These are phyloP conservation scores for Hamiltosporidium tvaerminnensis DNA, from an alignment of 371 early-diverging fungal species.

Conservation along the genomic window DNA sequence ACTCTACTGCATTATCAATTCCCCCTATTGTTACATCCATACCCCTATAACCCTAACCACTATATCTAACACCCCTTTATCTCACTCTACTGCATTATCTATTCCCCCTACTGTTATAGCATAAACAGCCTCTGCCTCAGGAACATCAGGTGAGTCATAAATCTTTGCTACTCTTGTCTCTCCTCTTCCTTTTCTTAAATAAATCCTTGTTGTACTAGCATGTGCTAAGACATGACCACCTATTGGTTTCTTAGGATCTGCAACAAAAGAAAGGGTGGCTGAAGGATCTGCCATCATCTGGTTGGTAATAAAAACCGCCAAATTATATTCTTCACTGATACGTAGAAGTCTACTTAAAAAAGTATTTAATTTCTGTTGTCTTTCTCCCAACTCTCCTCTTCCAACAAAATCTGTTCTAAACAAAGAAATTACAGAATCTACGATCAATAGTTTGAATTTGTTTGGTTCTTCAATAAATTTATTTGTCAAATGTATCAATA, in stretches of 20 bases:
- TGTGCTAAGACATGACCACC: conserved; percentile 59
- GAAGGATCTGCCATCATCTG: conserved; percentile 58
- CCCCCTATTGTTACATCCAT: no score
- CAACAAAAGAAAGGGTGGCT: conserved; percentile 59
- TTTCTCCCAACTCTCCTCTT: conserved; percentile 68
- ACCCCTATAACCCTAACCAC: no score
- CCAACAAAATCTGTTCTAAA: conserved; percentile 65
- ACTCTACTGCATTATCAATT: no score
- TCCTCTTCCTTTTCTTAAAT: conserved; percentile 66
- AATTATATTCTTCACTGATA: conserved; percentile 58
- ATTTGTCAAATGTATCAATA: conserved; percentile 58
- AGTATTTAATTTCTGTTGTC: conserved; percentile 67
- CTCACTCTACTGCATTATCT: conserved; percentile 5
- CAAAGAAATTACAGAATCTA: conserved; percentile 63
- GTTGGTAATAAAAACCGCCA: conserved; percentile 71
- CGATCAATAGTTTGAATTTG: conserved; percentile 58
- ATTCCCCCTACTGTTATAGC: conserved; percentile 14
- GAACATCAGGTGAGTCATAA: conserved; percentile 62
- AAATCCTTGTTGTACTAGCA: conserved; percentile 59
- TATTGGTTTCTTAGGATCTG: conserved; percentile 68
- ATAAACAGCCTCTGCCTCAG: conserved; percentile 28
- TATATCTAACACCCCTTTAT: no score
- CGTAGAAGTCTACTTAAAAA: conserved; percentile 63
- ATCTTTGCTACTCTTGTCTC: conserved; percentile 69
- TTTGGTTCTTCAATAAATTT: conserved; percentile 61